Percentiles rank a stretch among this genome's conserved stretches.
Evolutionary conservation across 1,284 basidiomycete genomes (phyloP).

Genomic region (Caloboletus inedulis): DNA sequence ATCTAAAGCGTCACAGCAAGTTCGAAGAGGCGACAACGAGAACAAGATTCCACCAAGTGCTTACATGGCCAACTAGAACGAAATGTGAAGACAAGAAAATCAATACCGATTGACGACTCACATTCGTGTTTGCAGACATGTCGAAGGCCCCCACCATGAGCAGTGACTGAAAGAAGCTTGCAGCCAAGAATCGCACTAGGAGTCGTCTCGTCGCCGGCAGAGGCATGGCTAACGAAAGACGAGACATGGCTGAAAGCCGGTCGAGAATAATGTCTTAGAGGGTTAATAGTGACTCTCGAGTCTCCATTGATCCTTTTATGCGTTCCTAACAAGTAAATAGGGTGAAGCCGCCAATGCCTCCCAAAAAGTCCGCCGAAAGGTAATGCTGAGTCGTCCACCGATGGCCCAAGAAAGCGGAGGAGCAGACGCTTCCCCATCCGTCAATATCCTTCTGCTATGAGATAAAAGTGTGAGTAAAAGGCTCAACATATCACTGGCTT

Average conservation of each 20-base stretch:
- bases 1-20: slow-evolving; percentile 13
- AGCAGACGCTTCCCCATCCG: slow-evolving; percentile 13
- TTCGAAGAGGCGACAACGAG: background rate
- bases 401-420: background rate
- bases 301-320: slow-evolving; percentile 20
- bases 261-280: background rate
- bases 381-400: background rate
- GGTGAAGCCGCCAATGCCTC: background rate
- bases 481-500: background rate
- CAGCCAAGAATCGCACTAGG: background rate
- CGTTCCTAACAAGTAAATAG: background rate
- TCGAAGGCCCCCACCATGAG: slow-evolving; percentile 15
- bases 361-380: background rate
- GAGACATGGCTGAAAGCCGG: background rate
- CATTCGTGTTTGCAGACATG: slow-evolving; percentile 27
- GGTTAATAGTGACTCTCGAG: background rate
- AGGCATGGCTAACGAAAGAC: background rate
- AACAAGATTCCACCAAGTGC: background rate
- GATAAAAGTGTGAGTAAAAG: background rate
- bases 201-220: background rate
- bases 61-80: slow-evolving; percentile 25
- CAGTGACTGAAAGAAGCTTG: slow-evolving; percentile 1
- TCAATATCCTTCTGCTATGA: background rate
- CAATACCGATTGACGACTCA: slow-evolving; percentile 12
- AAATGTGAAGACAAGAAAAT: background rate